These are phyloP conservation scores for Silybum marianum DNA, from an alignment of 129 eudicot genomes.

Conservation along the genomic window DNA sequence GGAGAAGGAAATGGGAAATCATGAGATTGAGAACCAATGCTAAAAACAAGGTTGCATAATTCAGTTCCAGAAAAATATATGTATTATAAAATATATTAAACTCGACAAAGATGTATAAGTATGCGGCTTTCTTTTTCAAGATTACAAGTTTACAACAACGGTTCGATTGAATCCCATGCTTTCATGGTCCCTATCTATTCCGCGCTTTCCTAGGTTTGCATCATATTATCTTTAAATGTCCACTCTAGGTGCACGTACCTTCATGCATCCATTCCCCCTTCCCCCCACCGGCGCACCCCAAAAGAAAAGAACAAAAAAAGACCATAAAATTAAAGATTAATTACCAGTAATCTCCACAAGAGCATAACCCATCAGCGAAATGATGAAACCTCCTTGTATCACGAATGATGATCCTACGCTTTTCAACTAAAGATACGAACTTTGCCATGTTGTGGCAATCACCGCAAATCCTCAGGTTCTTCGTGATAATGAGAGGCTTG, in stretches of 20 bases:
- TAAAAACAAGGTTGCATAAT: neutral
- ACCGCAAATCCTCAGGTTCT: constrained; percentile 42
- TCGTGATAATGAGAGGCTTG: constrained; percentile 43
- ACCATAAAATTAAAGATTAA: constrained; percentile 17
- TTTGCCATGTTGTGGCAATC: constrained; percentile 46
- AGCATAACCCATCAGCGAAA: constrained; percentile 49
- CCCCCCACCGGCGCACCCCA: too few species aligned
- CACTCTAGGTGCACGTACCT: too few species aligned
- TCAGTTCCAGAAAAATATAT: neutral
- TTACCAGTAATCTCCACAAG: constrained; percentile 63
- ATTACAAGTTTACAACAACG: neutral
- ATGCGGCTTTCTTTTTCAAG: neutral
- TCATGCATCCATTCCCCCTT: too few species aligned
- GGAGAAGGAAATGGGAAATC: neutral
- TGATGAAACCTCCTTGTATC: constrained; percentile 55
- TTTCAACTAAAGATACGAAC: constrained; percentile 48
- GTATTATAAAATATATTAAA: neutral
- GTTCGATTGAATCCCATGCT: too few species aligned
- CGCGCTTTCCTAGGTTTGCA: neutral
- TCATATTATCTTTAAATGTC: neutral
- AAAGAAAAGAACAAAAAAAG: neutral
- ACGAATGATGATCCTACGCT: constrained; percentile 46
- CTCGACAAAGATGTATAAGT: neutral
- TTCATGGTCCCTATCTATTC: too few species aligned
- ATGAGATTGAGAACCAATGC: neutral